Evolutionary conservation across 305 asterid species (phyloP).

Genomic region (Fraxinus floribunda): DNA sequence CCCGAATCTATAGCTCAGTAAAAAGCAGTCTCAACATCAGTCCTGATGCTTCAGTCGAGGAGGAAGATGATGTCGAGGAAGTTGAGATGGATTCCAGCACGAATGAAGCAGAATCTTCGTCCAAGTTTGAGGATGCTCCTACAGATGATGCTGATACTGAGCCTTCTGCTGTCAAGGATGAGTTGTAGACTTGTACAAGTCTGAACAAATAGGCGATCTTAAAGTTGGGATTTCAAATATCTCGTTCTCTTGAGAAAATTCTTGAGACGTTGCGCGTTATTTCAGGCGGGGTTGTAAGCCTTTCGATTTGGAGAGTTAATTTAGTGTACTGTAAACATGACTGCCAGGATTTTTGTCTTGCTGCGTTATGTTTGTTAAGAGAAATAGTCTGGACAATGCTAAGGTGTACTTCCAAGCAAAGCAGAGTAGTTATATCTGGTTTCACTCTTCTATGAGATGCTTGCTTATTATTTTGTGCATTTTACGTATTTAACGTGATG

Average conservation of each 20-base stretch:
- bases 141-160: conserved; percentile 12
- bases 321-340: conserved; percentile 28
- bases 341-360: conserved; percentile 29
- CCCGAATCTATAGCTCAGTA: conserved; percentile 62
- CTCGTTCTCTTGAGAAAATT: neutral
- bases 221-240: neutral
- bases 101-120: conserved; percentile 38
- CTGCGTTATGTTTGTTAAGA: neutral
- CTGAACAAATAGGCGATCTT: neutral
- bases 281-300: neutral
- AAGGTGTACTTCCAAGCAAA: neutral
- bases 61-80: conserved; percentile 66
- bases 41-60: conserved; percentile 62
- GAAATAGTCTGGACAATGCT: neutral
- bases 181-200: conserved; percentile 40
- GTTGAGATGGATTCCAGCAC: conserved; percentile 42
- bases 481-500: neutral
- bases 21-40: conserved; percentile 58
- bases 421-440: neutral
- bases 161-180: conserved; percentile 48
- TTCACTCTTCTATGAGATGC: neutral
- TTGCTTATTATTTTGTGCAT: neutral
- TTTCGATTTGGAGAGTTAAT: neutral
- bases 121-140: conserved; percentile 25
- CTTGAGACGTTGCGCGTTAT: neutral